Evolutionary conservation across 139 green algal genomes (phyloP).

Genomic region (Volvox reticuliferus): DNA sequence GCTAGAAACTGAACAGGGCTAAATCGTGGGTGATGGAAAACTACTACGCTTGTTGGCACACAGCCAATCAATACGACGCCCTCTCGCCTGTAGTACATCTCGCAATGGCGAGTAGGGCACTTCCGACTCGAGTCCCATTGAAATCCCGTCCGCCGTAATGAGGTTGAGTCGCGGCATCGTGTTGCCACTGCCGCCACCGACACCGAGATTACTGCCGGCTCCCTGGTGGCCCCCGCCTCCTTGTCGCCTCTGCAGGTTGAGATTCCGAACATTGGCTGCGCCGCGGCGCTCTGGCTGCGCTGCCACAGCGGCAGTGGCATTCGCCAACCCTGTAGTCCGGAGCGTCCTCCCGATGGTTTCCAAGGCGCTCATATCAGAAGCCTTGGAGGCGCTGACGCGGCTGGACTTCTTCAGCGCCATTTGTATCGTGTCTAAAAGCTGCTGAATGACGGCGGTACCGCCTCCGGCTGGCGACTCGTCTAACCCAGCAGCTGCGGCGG

Average conservation of each 20-base stretch:
- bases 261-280: neutral
- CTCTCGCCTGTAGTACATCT: neutral
- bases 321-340: neutral
- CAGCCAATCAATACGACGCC: too few species aligned
- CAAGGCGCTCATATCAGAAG: neutral
- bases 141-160: neutral
- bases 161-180: neutral
- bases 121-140: neutral
- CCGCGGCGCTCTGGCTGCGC: neutral
- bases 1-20: too few species aligned
- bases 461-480: neutral
- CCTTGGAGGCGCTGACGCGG: neutral
- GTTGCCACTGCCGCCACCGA: neutral
- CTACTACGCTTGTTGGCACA: too few species aligned
- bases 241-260: neutral
- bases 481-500: too few species aligned
- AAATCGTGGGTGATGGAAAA: too few species aligned
- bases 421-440: conserved; percentile 41
- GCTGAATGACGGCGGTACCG: conserved; percentile 3
- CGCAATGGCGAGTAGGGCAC: neutral
- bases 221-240: neutral
- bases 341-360: neutral
- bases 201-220: neutral
- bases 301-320: neutral
- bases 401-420: conserved; percentile 18